Evolutionary conservation across 768 basidiomycete genomes (phyloP).

Genomic region (Crucibulum laeve): DNA sequence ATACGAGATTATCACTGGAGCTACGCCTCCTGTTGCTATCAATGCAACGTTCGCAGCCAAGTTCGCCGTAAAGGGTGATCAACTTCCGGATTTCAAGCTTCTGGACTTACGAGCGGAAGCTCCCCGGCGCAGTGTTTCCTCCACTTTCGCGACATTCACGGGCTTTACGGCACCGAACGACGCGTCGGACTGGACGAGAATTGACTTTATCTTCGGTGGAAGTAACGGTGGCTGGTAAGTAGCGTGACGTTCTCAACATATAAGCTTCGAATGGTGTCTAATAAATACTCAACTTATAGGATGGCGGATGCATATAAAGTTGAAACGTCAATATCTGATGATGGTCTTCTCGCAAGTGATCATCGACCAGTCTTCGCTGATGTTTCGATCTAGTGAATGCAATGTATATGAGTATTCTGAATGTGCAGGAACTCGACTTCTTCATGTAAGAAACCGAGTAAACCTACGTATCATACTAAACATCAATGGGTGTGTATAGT

Average conservation of each 20-base stretch:
- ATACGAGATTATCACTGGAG: slow-evolving; percentile 46
- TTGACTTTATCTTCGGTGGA: slow-evolving; percentile 53
- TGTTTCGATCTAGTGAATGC: not conserved
- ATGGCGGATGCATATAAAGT: slow-evolving; percentile 32
- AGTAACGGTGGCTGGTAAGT: slow-evolving; percentile 41
- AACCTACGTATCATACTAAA: too few relatives aligned
- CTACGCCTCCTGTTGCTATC: slow-evolving; percentile 30
- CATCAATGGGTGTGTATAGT: too few relatives aligned
- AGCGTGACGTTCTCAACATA: not conserved
- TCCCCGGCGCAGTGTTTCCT: slow-evolving; percentile 35
- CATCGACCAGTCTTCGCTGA: slow-evolving; percentile 53
- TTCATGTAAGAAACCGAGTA: too few relatives aligned
- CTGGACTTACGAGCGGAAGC: slow-evolving; percentile 38
- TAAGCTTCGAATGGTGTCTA: not conserved
- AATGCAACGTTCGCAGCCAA: slow-evolving; percentile 36
- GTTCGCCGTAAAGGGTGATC: slow-evolving; percentile 28
- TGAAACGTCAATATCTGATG: slow-evolving; percentile 36
- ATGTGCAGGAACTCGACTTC: too few relatives aligned
- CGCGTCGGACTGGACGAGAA: slow-evolving; percentile 30
- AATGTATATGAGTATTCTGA: not conserved
- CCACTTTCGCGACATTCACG: slow-evolving; percentile 48
- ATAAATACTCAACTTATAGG: slow-evolving; percentile 20
- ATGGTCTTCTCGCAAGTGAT: slow-evolving; percentile 51
- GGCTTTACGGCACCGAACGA: slow-evolving; percentile 41
- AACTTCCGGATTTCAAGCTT: slow-evolving; percentile 34